Evolutionary conservation across 2,329 filamentous ascomycete species (phyloP).

Genomic region (Knufia petricola): DNA sequence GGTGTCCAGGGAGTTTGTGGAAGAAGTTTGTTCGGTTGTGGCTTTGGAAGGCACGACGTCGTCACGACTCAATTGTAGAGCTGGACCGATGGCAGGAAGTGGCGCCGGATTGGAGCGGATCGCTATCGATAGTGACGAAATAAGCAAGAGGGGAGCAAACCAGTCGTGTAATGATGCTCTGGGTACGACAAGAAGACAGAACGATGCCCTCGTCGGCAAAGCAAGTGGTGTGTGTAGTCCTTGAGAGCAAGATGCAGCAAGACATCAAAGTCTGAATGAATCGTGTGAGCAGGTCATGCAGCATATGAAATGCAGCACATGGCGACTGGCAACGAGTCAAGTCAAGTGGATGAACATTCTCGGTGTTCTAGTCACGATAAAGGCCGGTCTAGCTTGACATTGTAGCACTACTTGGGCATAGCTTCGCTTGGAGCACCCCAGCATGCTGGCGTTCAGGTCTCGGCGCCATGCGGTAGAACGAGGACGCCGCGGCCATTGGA

Average conservation of each 20-base stretch:
- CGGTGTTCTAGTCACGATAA: conserved; percentile 3
- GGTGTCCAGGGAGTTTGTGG: too few relatives aligned
- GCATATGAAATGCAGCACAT: conserved; percentile 1
- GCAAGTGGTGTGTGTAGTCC: neutral
- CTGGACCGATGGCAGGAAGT: neutral
- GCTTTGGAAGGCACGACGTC: too few relatives aligned
- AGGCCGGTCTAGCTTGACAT: conserved; percentile 2
- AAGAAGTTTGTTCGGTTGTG: neutral
- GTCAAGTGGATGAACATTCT: neutral
- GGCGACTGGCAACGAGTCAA: neutral
- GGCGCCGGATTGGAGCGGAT: neutral
- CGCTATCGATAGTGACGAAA: conserved; percentile 6
- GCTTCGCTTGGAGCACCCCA: neutral
- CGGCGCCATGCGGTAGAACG: neutral
- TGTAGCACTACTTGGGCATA: neutral
- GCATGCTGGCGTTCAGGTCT: neutral
- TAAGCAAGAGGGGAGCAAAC: neutral
- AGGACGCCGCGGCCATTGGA: neutral
- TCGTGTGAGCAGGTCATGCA: conserved; percentile 4
- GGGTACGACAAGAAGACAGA: too few relatives aligned
- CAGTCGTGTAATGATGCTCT: too few relatives aligned
- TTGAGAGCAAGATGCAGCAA: neutral
- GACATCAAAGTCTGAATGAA: neutral
- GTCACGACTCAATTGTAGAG: too few relatives aligned
- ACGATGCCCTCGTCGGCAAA: neutral